Percentiles rank a stretch among this genome's conserved stretches.
These are phyloP conservation scores for Solanum ossicruentum DNA, from an alignment of 257 asterid species.

Conservation along the genomic window DNA sequence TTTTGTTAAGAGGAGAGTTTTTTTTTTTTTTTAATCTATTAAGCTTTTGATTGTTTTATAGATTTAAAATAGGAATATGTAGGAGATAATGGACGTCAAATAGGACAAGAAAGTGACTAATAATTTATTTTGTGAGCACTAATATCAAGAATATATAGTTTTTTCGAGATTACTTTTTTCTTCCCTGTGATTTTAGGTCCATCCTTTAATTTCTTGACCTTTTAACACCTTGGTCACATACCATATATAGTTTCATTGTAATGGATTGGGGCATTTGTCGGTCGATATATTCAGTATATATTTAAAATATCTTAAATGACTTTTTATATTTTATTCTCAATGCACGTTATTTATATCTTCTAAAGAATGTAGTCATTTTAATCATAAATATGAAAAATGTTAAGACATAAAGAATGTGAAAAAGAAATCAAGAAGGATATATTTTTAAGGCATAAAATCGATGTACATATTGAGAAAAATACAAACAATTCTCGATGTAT, in stretches of 20 bases:
- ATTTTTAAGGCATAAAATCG: neutral
- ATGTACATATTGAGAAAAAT: neutral
- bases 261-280: neutral
- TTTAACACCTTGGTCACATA: neutral
- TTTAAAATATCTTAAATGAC: neutral
- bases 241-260: neutral
- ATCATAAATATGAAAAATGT: neutral
- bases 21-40: neutral
- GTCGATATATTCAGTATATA: neutral
- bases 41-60: neutral
- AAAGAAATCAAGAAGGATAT: too few relatives aligned
- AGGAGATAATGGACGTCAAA: neutral
- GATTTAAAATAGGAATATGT: neutral
- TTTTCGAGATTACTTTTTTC: neutral
- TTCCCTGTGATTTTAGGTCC: fast-evolving
- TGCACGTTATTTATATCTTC: neutral
- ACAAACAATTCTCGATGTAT: neutral
- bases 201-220: neutral
- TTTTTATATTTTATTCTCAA: neutral
- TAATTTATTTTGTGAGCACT: neutral
- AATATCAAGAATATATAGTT: neutral
- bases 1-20: neutral
- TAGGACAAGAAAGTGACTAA: neutral
- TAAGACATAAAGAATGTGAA: too few relatives aligned
- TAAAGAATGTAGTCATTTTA: neutral